Percentiles rank a stretch among this genome's conserved stretches.
Conservation (phyloP, 2,329 filamentous ascomycete species). For the Celoporthe dispersa region DNA sequence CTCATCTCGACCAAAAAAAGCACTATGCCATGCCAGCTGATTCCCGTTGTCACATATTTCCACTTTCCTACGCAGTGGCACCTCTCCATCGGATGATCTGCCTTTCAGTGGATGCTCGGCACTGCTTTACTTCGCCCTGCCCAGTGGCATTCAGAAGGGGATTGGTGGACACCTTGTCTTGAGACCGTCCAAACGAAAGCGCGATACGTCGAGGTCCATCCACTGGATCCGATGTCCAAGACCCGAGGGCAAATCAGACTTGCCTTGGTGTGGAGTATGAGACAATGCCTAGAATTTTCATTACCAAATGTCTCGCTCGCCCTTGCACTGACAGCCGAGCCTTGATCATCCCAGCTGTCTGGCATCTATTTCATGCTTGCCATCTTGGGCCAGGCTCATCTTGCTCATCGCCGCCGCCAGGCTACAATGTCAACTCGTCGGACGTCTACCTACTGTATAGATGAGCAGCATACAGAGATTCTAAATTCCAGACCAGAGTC, state of each 20-base stretch:
- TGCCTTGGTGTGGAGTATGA: slow-evolving; percentile 6
- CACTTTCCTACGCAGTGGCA: neutral
- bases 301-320: slow-evolving; percentile 7
- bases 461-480: neutral
- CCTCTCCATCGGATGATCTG: neutral
- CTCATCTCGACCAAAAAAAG: neutral
- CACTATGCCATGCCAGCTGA: neutral
- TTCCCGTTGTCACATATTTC: neutral
- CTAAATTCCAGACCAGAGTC: neutral
- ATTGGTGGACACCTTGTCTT: neutral
- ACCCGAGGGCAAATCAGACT: neutral
- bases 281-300: slow-evolving; percentile 4
- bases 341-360: neutral
- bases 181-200: neutral
- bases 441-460: neutral
- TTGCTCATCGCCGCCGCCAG: neutral
- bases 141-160: neutral
- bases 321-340: neutral
- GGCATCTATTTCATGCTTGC: neutral
- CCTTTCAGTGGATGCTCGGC: neutral
- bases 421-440: neutral
- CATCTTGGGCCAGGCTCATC: neutral
- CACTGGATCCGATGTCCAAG: neutral
- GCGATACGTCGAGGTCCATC: neutral
- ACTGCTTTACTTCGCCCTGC: neutral